Base-by-base conservation (phyloP, 768 basidiomycete genomes). In the Favolaschia claudopus region DNA sequence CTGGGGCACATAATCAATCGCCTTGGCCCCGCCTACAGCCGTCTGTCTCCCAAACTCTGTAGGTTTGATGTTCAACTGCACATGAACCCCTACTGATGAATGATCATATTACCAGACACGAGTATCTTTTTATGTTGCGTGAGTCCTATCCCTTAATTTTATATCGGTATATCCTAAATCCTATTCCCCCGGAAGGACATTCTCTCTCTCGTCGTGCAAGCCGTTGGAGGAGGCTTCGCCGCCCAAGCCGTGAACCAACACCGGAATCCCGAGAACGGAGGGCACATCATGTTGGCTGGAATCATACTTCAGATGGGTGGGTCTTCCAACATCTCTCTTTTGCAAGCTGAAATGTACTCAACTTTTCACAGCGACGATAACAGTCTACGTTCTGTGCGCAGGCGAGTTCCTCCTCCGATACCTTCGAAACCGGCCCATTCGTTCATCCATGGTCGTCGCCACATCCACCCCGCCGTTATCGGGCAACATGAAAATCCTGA, bases 131-230 rank as follows among this genome's bases (percentile, higher is more conserved):
- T 72, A 13, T 73, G 66, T 5, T 76, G 74, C 36, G 79, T 81
- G 45, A 52, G 75, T 42, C 19, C 1, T 2, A 9, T 6, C 28
- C 24, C 15, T 28, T 64, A 7, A 12, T 10, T 2, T 25, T 7
- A 4, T 3, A 38, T 37, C n/a, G 1, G 27, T 27, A 25, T 24
- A 31, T n/a, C 32, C 9, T n/a, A n/a, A n/a, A n/a, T n/a, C n/a
- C n/a, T n/a, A n/a, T n/a, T n/a, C n/a, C n/a, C n/a, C 22, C n/a
- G 19, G 20, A 24, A 44, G 80, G 89, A 91, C 61, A 66, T 88
- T 19, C 69, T 86, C 31, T 82, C 88, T 10, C 77, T 91, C 25
- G 71, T 85, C n/a, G 70, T 89, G 2, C 89, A 91, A 72, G 88
- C 82, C 27, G 71, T 81, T 17, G 89, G 89, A 34, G 89, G 89